Evolutionary conservation across 768 basidiomycete species (phyloP).

Genomic region (Dioszegia crocea): DNA sequence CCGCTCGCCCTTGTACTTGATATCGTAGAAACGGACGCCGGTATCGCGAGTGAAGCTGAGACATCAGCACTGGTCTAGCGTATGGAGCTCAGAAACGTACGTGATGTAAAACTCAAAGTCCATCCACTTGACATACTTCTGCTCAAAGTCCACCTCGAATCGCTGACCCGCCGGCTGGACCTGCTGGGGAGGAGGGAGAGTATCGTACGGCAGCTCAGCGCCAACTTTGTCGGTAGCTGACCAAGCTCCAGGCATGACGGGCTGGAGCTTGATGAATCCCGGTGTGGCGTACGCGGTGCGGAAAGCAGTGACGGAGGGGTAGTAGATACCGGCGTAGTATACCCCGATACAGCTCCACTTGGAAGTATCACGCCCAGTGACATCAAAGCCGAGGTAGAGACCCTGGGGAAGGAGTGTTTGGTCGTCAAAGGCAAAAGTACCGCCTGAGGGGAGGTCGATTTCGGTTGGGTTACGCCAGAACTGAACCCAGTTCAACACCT

Average conservation of each 20-base stretch:
- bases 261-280: conserved; percentile 56
- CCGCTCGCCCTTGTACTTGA: conserved; percentile 56
- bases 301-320: conserved; percentile 56
- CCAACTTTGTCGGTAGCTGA: conserved; percentile 53
- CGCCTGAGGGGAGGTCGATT: conserved; percentile 57
- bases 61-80: background rate
- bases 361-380: conserved; percentile 57
- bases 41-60: conserved; percentile 65
- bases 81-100: conserved; percentile 62
- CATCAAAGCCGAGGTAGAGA: conserved; percentile 50
- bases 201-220: conserved; percentile 58
- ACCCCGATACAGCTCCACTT: conserved; percentile 59
- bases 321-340: conserved; percentile 62
- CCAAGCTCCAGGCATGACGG: conserved; percentile 49
- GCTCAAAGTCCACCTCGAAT: conserved; percentile 57
- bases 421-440: conserved; percentile 42
- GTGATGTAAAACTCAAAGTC: conserved; percentile 14
- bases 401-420: conserved; percentile 52
- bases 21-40: conserved; percentile 49
- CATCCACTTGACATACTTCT: conserved; percentile 62
- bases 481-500: conserved; percentile 32
- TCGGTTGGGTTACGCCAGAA: conserved; percentile 7
- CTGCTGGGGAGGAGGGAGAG: conserved; percentile 62
- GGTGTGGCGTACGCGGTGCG: conserved; percentile 53
- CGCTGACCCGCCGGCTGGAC: conserved; percentile 60